These are phyloP conservation scores for Trichoderma citrinoviride DNA, from an alignment of 2,329 filamentous ascomycete genomes.

Conservation along the genomic window DNA sequence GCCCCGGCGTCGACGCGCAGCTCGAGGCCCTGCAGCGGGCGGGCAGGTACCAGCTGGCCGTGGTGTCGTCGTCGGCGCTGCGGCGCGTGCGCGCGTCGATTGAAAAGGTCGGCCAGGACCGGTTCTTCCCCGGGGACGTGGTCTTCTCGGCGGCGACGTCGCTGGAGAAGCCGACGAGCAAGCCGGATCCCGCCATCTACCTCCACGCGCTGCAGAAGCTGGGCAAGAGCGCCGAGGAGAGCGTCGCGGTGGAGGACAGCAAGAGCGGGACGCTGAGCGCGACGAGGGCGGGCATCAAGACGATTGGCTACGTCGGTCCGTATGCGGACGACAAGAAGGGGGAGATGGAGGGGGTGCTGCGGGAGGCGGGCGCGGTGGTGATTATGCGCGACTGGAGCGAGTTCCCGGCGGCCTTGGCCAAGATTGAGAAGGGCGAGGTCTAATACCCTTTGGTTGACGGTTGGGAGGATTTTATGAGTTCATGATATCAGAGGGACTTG, in stretches of 20 bases:
- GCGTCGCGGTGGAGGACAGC: conserved; percentile 83
- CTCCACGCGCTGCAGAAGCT: conserved; percentile 71
- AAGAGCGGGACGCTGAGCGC: conserved; percentile 76
- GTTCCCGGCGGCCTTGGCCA: conserved; percentile 48
- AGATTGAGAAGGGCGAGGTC: conserved; percentile 44
- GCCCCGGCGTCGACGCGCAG: conserved; percentile 64
- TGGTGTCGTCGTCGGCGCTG: conserved; percentile 78
- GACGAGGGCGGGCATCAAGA: conserved; percentile 72
- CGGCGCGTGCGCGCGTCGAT: conserved; percentile 75
- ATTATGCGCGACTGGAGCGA: conserved; percentile 61
- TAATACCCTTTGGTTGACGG: conserved; percentile 24
- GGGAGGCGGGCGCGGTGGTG: conserved; percentile 58
- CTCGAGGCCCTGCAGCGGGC: conserved; percentile 61
- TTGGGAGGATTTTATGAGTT: too few relatives aligned
- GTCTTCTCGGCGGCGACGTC: conserved; percentile 82
- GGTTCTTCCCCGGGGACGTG: conserved; percentile 72
- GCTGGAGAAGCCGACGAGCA: conserved; percentile 75
- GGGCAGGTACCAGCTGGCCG: conserved; percentile 69
- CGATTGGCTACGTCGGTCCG: conserved; percentile 81
- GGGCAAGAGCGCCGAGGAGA: conserved; percentile 67
- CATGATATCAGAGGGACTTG: not conserved
- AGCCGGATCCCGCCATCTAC: conserved; percentile 90
- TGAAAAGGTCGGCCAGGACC: conserved; percentile 73
- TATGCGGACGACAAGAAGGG: conserved; percentile 62
- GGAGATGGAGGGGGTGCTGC: conserved; percentile 63